Base-by-base conservation (phyloP, 495 filamentous ascomycete genomes). In the Aspergillus funiculosus region DNA sequence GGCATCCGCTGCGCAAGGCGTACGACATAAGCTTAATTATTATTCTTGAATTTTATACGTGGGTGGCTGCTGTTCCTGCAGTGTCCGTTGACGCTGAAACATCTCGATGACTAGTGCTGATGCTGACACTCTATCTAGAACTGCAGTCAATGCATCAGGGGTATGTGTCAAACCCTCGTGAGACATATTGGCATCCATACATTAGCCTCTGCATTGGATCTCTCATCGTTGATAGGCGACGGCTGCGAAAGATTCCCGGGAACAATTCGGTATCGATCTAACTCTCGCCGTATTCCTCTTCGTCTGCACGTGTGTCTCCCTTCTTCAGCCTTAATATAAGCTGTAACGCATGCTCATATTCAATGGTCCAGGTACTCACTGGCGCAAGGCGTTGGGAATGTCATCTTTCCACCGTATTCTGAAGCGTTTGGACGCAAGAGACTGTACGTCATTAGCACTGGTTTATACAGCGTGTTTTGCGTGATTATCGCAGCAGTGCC, bases 321-420 rank as follows among this genome's bases (percentile, higher is more conserved):
- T 11, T 39, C 21, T 25, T n/a, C 18, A 11, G 8, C 13, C 50
- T 56, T 36, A 6, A 53, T 63, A 1, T 38, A 49, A 20, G 8
- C 24, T 39, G 17, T 50, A 36, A 8, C 7, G 13, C 4, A 40
- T 38, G 11, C 27, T 48, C 26, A 46, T 39, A 20, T 14, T 30
- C n/a, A 15, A 13, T 15, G 11, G 20, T n/a, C 14, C n/a, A 48
- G 45, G 27, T 74, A 68, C 45, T 53, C 64, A 2, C 45, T 77
- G 1, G 71, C 66, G 0, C 73, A 77, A 56, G 63, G 51, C 6
- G n/a, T 74, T 18, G 73, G 69, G 2, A 68, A 65, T 6, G 51
- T 77, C 20, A 41, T 76, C 8, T 68, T 75, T 15, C 69, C 72
- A 8, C 64, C 73, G 2, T 69, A 61, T 6, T 72, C 71, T 0